phyloP scores from a whole-genome alignment of 805 yeast genomes.

The Sugiyamaella floridensis region DNA sequence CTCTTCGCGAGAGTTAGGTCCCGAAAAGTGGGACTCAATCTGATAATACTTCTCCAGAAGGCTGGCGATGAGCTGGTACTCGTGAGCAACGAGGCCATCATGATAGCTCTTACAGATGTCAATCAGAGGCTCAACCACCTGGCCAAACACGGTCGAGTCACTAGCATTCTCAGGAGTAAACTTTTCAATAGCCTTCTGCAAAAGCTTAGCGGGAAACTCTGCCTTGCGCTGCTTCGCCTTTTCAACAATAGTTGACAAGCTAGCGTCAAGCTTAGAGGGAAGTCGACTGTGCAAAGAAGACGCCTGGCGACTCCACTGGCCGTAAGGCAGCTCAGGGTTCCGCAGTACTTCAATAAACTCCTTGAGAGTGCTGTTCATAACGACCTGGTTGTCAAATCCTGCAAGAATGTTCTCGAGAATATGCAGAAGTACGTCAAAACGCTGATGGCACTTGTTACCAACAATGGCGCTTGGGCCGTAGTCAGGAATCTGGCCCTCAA shows the following conservation, averaged over 20 bases:
- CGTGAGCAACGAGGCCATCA: slow-evolving; percentile 78
- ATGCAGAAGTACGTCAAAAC: slow-evolving; percentile 50
- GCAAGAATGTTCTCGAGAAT: slow-evolving; percentile 71
- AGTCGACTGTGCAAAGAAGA: slow-evolving; percentile 91
- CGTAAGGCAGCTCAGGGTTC: slow-evolving; percentile 79
- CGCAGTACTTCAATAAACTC: slow-evolving; percentile 65
- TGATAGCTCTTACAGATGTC: slow-evolving; percentile 63
- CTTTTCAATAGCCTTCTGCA: slow-evolving; percentile 65
- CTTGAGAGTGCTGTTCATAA: slow-evolving; percentile 76
- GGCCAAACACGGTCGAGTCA: slow-evolving; percentile 40
- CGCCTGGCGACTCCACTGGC: slow-evolving; percentile 80
- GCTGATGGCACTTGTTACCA: slow-evolving; percentile 81
- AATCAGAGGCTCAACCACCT: slow-evolving; percentile 64
- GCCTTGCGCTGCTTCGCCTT: slow-evolving; percentile 59
- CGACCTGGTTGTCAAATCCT: slow-evolving; percentile 94
- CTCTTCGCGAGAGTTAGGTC: slow-evolving; percentile 73
- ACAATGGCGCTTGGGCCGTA: slow-evolving; percentile 74
- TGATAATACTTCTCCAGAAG: slow-evolving; percentile 66
- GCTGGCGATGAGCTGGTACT: slow-evolving; percentile 63
- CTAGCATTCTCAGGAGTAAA: slow-evolving; percentile 46
- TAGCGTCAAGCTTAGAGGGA: slow-evolving; percentile 67
- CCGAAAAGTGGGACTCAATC: slow-evolving; percentile 73
- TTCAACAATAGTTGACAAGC: slow-evolving; percentile 57
- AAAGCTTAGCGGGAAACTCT: slow-evolving; percentile 89
- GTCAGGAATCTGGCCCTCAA: slow-evolving; percentile 87